These are phyloP conservation scores for Daldinia vernicosa DNA, from an alignment of 495 filamentous ascomycete species.

Conservation along the genomic window DNA sequence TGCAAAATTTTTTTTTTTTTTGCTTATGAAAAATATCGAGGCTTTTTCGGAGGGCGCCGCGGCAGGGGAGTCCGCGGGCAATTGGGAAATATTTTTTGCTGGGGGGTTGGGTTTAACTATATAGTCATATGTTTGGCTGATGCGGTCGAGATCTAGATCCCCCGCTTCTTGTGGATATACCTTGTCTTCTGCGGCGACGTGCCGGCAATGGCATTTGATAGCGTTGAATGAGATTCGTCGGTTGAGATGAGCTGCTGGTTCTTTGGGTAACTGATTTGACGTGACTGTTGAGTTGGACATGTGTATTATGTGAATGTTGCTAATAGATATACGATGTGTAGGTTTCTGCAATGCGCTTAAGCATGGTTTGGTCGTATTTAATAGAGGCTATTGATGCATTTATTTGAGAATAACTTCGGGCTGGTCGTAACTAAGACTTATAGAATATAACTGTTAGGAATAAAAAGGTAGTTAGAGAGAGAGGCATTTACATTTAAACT, in stretches of 20 bases:
- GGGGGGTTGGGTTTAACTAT: constrained; percentile 3
- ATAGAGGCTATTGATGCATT: too few species aligned
- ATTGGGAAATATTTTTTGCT: constrained; percentile 18
- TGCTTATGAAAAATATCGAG: constrained; percentile 23
- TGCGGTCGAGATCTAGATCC: constrained; percentile 25
- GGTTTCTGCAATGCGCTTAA: too few species aligned
- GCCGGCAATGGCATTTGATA: constrained; percentile 13
- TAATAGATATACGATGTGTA: too few species aligned
- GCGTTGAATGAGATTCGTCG: constrained; percentile 31
- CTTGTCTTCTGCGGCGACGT: constrained; percentile 32
- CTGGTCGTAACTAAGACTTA: too few species aligned
- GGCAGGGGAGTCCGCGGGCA: constrained; percentile 29
- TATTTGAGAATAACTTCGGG: too few species aligned
- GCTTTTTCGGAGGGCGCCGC: constrained; percentile 9
- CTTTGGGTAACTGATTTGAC: neutral
- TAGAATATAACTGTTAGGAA: too few species aligned
- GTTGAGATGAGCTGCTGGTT: neutral
- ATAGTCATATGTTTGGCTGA: constrained; percentile 12
- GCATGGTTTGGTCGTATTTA: too few species aligned
- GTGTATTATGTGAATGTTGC: neutral
- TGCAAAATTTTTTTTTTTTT: constrained; percentile 9
- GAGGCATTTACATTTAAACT: too few species aligned
- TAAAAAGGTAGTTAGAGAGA: too few species aligned
- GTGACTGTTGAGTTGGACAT: neutral
- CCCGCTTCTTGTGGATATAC: constrained; percentile 13